A percentile compares a stretch with the other conserved stretches of the same genome.
phyloP scores from a whole-genome alignment of 371 early-diverging fungal species.

The Capniomyces stellatus region DNA sequence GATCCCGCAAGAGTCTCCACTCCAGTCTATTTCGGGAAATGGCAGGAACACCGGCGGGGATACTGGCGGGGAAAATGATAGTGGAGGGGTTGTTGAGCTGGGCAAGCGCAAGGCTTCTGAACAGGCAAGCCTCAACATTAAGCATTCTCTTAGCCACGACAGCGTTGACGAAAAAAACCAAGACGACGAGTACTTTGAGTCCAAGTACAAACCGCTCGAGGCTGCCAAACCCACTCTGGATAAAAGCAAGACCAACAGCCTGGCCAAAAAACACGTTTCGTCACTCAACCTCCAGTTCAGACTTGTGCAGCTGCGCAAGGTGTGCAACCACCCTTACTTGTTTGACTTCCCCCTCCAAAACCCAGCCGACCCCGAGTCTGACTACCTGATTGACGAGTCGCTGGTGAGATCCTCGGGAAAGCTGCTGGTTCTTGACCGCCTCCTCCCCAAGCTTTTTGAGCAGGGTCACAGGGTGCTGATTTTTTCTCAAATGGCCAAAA shows the following conservation, averaged over 20 bases:
- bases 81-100: background rate
- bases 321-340: constrained; percentile 89
- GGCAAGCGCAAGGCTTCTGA: background rate
- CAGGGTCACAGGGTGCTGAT: constrained; percentile 77
- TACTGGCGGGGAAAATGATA: background rate
- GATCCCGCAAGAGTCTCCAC: too few relatives aligned
- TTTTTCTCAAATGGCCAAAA: constrained; percentile 85
- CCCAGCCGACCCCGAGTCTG: constrained; percentile 20
- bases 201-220: background rate
- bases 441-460: constrained; percentile 55
- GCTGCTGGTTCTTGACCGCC: constrained; percentile 63
- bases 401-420: constrained; percentile 51
- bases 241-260: background rate
- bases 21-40: too few relatives aligned
- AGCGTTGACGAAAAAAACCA: background rate
- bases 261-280: constrained; percentile 8
- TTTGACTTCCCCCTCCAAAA: constrained; percentile 51
- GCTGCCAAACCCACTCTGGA: background rate
- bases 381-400: constrained; percentile 17
- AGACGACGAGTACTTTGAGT: background rate
- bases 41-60: background rate
- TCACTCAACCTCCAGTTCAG: constrained; percentile 42
- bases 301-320: constrained; percentile 88
- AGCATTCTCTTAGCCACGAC: background rate
- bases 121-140: background rate